These are phyloP conservation scores for Kalaharituber pfeilii DNA, from an alignment of 2,329 filamentous ascomycete genomes.

Conservation along the genomic window DNA sequence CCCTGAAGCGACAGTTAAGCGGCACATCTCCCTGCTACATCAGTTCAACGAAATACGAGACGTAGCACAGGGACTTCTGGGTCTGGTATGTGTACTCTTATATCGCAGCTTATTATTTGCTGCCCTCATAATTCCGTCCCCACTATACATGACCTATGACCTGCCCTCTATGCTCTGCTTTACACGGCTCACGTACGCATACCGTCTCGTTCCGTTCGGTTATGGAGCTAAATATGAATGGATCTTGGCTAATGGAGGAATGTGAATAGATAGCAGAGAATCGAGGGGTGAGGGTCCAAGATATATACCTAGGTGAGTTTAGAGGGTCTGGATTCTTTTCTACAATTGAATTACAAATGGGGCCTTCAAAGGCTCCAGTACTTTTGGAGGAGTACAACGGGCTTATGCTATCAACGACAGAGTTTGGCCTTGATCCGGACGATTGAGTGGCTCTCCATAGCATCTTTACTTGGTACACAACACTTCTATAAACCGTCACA, in stretches of 20 bases:
- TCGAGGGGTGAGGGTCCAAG: constrained; percentile 37
- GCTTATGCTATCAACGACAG: not conserved
- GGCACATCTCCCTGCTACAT: constrained; percentile 48
- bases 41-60: constrained; percentile 57
- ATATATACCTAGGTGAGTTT: constrained; percentile 26
- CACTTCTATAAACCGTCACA: not conserved
- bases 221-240: not conserved
- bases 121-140: not conserved
- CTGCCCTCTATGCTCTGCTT: not conserved
- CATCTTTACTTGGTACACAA: not conserved
- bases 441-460: not conserved
- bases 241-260: constrained; percentile 8
- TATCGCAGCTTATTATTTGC: not conserved
- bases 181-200: not conserved
- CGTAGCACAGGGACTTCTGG: constrained; percentile 46
- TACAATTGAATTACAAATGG: too few relatives aligned
- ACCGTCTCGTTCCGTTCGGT: not conserved
- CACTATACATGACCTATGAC: not conserved
- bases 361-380: not conserved
- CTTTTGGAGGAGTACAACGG: not conserved
- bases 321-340: not conserved
- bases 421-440: constrained; percentile 2
- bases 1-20: constrained; percentile 38
- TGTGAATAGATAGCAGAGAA: constrained; percentile 46
- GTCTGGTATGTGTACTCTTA: constrained; percentile 20